Evolutionary conservation across 73 alveolate species (phyloP).

Genomic region (Diophrys appendiculata): DNA sequence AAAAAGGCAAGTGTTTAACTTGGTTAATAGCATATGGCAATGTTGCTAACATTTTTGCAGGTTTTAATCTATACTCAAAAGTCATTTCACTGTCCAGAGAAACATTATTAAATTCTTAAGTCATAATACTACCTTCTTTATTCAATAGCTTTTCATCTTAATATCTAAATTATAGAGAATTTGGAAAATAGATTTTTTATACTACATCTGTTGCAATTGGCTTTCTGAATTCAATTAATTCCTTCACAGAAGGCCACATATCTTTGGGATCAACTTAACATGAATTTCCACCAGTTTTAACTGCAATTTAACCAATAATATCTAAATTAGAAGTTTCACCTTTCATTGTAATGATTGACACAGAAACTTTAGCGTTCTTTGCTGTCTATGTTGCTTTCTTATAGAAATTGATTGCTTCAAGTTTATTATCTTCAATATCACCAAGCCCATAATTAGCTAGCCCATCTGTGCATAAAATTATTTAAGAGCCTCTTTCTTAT

Average conservation of each 20-base stretch:
- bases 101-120: conserved; percentile 80
- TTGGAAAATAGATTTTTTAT: conserved; percentile 73
- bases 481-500: conserved; percentile 86
- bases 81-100: conserved; percentile 77
- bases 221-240: too few relatives aligned
- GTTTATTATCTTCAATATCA: conserved; percentile 33
- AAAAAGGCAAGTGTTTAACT: conserved; percentile 78
- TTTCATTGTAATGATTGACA: conserved; percentile 83
- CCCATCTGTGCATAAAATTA: conserved; percentile 95
- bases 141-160: conserved; percentile 67
- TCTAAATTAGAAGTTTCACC: conserved; percentile 92
- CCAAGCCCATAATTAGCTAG: conserved; percentile 96
- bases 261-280: too few relatives aligned
- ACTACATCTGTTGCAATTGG: conserved; percentile 85
- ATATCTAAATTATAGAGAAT: conserved; percentile 79
- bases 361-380: conserved; percentile 73
- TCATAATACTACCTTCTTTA: conserved; percentile 64
- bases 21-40: conserved; percentile 55
- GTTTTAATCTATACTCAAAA: conserved; percentile 85
- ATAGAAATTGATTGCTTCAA: conserved; percentile 65
- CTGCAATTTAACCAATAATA: conserved; percentile 73
- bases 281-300: conserved; percentile 88
- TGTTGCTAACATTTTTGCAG: too few relatives aligned
- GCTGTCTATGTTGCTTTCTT: conserved; percentile 80
- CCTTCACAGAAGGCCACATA: too few relatives aligned